These are phyloP conservation scores for Triticum monococcum DNA, from an alignment of 176 grass and related monocot genomes.

Conservation along the genomic window DNA sequence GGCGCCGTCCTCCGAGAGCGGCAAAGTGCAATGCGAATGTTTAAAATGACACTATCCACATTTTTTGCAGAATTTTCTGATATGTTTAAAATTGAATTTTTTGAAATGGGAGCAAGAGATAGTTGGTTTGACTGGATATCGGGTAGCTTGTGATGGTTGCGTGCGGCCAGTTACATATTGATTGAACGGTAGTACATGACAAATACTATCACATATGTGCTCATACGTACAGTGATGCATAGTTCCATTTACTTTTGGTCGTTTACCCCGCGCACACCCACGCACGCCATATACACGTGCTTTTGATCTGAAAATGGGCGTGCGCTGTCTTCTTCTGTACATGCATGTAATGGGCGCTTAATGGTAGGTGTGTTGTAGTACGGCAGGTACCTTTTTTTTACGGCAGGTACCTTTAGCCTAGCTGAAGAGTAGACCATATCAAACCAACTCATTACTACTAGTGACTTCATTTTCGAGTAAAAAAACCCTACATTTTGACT, in stretches of 20 bases:
- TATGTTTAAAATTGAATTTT: no score
- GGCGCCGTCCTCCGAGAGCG: no score
- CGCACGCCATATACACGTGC: not conserved
- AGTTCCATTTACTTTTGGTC: conserved; percentile 27
- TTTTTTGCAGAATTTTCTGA: no score
- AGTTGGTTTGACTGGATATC: no score
- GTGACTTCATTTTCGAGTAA: not conserved
- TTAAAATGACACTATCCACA: no score
- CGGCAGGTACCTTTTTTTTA: not conserved
- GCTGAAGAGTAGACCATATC: not conserved
- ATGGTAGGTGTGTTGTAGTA: no score
- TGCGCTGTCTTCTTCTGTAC: not conserved
- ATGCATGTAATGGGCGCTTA: not conserved
- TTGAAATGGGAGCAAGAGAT: no score
- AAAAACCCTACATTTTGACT: not conserved
- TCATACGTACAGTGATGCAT: not conserved
- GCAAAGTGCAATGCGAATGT: no score
- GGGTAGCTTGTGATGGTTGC: no score
- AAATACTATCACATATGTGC: not conserved
- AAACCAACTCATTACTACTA: not conserved
- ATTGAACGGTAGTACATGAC: not conserved
- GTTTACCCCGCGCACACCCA: conserved; percentile 4
- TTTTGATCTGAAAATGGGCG: not conserved
- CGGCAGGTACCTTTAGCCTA: not conserved
- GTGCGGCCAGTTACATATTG: no score